Conservation (phyloP, 306 rosid genomes). For the Geum urbanum region DNA sequence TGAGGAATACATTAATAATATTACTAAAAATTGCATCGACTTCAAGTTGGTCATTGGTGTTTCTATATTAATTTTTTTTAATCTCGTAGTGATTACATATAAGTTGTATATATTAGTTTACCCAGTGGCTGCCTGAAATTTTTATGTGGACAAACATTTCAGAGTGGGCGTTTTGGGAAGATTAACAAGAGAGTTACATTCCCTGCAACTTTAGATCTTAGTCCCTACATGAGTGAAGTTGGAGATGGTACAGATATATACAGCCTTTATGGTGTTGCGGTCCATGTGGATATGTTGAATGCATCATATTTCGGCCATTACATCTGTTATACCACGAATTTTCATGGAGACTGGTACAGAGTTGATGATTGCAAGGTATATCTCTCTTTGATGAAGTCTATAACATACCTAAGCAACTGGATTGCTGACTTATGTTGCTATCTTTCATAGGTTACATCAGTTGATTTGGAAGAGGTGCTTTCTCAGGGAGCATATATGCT, state of each 20-base stretch:
- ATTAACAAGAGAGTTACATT: conserved; percentile 86
- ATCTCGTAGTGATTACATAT: not conserved
- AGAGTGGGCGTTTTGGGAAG: conserved; percentile 98
- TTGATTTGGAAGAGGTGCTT: conserved; percentile 88
- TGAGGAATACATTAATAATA: not conserved
- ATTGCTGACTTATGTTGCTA: conserved; percentile 23
- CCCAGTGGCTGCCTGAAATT: conserved; percentile 8
- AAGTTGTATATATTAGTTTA: conserved; percentile 7
- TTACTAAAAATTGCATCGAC: not conserved
- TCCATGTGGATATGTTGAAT: conserved; percentile 92
- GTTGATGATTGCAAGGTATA: conserved; percentile 83
- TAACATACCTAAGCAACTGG: conserved; percentile 5
- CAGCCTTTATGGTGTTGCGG: conserved; percentile 85
- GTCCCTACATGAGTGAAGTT: conserved; percentile 80
- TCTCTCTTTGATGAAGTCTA: conserved; percentile 11
- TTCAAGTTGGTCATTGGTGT: conserved; percentile 7
- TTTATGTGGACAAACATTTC: conserved; percentile 28
- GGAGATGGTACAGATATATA: conserved; percentile 68
- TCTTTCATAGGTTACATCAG: conserved; percentile 54
- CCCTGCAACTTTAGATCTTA: conserved; percentile 78
- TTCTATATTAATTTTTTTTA: not conserved
- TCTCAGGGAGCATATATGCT: conserved; percentile 98
- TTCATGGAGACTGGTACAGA: conserved; percentile 71
- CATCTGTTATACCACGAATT: conserved; percentile 84
- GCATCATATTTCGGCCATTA: conserved; percentile 97